These are phyloP conservation scores for Erodium maritimum DNA, from an alignment of 345 rosid genomes.

Conservation along the genomic window DNA sequence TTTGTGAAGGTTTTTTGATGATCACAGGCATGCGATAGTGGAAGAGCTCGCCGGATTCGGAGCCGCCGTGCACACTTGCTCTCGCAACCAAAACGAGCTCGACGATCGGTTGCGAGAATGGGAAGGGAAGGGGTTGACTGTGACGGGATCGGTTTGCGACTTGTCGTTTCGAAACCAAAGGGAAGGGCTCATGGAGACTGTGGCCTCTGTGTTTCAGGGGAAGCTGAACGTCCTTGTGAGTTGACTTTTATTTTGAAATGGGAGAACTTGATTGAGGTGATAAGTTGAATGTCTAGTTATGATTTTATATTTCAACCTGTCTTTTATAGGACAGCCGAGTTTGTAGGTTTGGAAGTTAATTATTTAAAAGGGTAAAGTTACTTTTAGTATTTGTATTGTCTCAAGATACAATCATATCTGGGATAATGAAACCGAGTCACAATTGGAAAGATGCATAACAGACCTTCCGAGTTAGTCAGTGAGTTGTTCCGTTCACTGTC, in stretches of 20 bases:
- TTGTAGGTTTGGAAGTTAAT: too few relatives aligned
- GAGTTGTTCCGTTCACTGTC: too few relatives aligned
- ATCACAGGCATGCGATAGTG: conserved; percentile 40
- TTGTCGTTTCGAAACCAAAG: conserved; percentile 26
- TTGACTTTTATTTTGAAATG: neutral
- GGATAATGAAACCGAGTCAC: too few relatives aligned
- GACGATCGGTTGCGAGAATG: conserved; percentile 34
- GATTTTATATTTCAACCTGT: too few relatives aligned
- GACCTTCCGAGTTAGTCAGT: too few relatives aligned
- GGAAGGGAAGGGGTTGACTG: conserved; percentile 35
- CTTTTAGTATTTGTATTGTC: too few relatives aligned
- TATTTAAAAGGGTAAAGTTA: too few relatives aligned
- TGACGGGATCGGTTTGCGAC: conserved; percentile 54
- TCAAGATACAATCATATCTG: too few relatives aligned
- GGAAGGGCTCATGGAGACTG: conserved; percentile 32
- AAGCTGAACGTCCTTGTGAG: conserved; percentile 55
- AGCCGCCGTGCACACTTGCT: conserved; percentile 31
- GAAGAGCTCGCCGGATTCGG: conserved; percentile 53
- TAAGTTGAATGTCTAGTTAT: too few relatives aligned
- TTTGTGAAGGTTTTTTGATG: neutral
- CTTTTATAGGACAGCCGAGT: too few relatives aligned
- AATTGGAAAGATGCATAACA: too few relatives aligned
- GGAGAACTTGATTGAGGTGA: too few relatives aligned
- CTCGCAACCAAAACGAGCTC: conserved; percentile 17
- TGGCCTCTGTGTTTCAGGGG: conserved; percentile 35